These are phyloP conservation scores for Piedraia hortae DNA, from an alignment of 2,329 filamentous ascomycete genomes.

Conservation along the genomic window DNA sequence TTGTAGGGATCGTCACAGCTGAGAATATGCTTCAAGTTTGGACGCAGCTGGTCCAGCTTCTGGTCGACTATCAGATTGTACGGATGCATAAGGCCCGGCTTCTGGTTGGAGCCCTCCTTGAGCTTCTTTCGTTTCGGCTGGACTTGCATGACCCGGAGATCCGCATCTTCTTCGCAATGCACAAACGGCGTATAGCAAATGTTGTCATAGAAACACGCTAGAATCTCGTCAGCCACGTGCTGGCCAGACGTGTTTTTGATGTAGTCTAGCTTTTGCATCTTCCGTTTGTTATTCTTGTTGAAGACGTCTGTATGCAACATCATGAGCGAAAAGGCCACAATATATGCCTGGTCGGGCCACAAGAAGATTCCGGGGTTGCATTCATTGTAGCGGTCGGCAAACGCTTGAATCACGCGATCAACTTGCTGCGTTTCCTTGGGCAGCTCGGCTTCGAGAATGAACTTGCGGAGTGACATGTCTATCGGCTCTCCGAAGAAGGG, in stretches of 20 bases:
- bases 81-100: slow-evolving; percentile 42
- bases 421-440: slow-evolving; percentile 97
- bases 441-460: slow-evolving; percentile 86
- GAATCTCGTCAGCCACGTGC: slow-evolving; percentile 71
- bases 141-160: slow-evolving; percentile 41
- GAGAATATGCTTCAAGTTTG: slow-evolving; percentile 77
- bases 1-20: slow-evolving; percentile 74
- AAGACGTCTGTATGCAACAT: slow-evolving; percentile 97
- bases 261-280: slow-evolving; percentile 93
- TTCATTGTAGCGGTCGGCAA: slow-evolving; percentile 90
- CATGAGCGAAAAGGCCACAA: slow-evolving; percentile 85
- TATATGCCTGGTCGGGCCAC: slow-evolving; percentile 82
- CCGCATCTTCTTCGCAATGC: slow-evolving; percentile 78
- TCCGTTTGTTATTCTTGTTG: slow-evolving; percentile 98
- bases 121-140: slow-evolving; percentile 46
- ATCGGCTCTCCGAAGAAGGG: slow-evolving; percentile 90
- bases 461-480: slow-evolving; percentile 88
- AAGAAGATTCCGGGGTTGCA: slow-evolving; percentile 93
- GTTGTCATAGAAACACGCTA: slow-evolving; percentile 95
- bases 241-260: slow-evolving; percentile 82
- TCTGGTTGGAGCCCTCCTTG: slow-evolving; percentile 39
- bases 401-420: slow-evolving; percentile 74
- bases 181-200: slow-evolving; percentile 97
- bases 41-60: slow-evolving; percentile 56
- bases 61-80: slow-evolving; percentile 84